phyloP scores from a whole-genome alignment of 331 rosid species.

The Spiraea crenata region DNA sequence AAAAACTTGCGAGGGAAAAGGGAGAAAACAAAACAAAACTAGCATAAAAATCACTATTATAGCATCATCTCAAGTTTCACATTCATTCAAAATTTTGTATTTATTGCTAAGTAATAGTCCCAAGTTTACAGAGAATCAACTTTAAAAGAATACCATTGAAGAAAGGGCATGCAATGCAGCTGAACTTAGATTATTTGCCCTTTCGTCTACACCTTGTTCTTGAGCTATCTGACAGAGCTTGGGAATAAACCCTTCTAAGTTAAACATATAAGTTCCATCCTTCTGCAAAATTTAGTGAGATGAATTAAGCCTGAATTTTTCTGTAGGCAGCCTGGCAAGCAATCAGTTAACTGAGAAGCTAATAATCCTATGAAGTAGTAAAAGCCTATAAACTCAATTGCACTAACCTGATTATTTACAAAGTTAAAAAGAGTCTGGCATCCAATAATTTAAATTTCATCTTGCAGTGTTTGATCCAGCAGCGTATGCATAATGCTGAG shows the following conservation, averaged over 20 bases:
- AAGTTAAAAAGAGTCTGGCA: conserved; percentile 82
- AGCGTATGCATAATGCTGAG: conserved; percentile 76
- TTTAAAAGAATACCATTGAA: conserved; percentile 62
- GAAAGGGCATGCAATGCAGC: conserved; percentile 84
- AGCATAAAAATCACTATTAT: neutral
- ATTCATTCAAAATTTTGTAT: neutral
- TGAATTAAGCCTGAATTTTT: conserved; percentile 2
- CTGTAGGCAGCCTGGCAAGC: conserved; percentile 2
- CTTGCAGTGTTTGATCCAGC: conserved; percentile 84
- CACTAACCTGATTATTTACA: conserved; percentile 87
- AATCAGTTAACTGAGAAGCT: conserved; percentile 12
- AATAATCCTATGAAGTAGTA: conserved; percentile 4
- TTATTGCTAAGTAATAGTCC: neutral
- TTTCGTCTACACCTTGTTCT: conserved; percentile 73
- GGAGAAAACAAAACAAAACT: neutral
- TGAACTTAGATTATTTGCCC: conserved; percentile 47
- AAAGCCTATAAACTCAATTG: conserved; percentile 15
- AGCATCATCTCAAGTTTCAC: neutral
- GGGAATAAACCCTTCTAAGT: conserved; percentile 74
- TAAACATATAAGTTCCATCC: conserved; percentile 80
- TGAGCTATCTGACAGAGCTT: conserved; percentile 83
- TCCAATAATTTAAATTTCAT: conserved; percentile 87
- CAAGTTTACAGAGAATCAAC: conserved; percentile 11
- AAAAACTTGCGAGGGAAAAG: neutral
- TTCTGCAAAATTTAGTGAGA: conserved; percentile 42